Evolutionary conservation across 1,284 basidiomycete genomes (phyloP), one percentile per base, ranked within the genome.

Genomic region (Leccinum pseudoinsigne): DNA sequence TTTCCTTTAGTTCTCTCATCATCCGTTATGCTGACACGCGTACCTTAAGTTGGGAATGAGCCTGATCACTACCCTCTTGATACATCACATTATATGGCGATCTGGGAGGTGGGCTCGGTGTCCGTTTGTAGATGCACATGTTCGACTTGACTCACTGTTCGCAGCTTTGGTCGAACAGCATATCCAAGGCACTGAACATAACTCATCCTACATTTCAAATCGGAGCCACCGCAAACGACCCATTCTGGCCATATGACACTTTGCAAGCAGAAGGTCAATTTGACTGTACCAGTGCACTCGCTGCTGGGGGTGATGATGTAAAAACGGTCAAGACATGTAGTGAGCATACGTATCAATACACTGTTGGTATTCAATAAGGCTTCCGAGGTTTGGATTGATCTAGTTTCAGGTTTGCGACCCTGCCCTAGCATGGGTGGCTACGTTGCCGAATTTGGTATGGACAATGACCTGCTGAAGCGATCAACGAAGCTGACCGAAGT

Each of bases 311-410:
- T 3, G 75, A 82, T 61, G 67, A 69, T 11, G 77, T 71, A 42
- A 69, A 73, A 55, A 79, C 79, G 12, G 79, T 80, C 11, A 76
- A 74, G 55, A 76, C 72, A 9, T 84, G 82, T 66, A 82, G 81
- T 63, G 82, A 82, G 67, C 81, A 82, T 61, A 82, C 81, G 0
- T 83, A 83, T 65, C 82, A 83, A 62, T 83, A 83, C 65, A 82
- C 79, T 64, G 82, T 81, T 65, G 65, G 79, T 70, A 47, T 38
- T 31, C 16, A 9, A 21, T 40, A 7, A 3, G 6, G 2, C 8
- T 40, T 40, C 54, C 45, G 40, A 38, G 12, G 7, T 45, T 38
- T n/a, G 34, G 56, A 34, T 59, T 53, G 57, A 68, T 59, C 38
- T 3, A 2, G 42, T 50, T 42, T 57, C 60, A 81, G 81, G 81